Conservation (phyloP, 495 filamentous ascomycete species). For the Bryoglossum gracile region DNA sequence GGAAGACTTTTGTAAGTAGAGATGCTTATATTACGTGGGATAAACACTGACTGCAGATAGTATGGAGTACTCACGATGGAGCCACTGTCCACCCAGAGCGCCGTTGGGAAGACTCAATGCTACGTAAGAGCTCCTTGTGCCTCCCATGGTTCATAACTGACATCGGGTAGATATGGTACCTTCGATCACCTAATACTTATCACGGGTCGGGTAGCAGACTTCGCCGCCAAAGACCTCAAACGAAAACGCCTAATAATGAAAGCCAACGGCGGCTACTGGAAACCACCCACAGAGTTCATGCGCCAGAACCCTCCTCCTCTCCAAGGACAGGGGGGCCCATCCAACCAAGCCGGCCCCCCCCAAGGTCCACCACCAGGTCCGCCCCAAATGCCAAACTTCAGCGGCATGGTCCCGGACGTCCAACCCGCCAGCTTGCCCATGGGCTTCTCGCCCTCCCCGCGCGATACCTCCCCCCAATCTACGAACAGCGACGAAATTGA, state of each 20-base stretch:
- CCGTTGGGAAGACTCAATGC: slow-evolving; percentile 71
- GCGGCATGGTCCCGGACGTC: slow-evolving; percentile 56
- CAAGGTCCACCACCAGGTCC: slow-evolving; percentile 9
- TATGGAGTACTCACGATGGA: slow-evolving; percentile 72
- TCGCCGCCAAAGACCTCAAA: slow-evolving; percentile 67
- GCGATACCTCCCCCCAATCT: slow-evolving; percentile 30
- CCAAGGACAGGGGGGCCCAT: slow-evolving; percentile 10
- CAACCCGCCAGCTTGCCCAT: slow-evolving; percentile 44
- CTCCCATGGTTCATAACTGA: slow-evolving; percentile 4
- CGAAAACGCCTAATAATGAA: slow-evolving; percentile 62
- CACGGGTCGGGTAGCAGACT: slow-evolving; percentile 74
- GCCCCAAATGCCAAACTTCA: slow-evolving; percentile 35
- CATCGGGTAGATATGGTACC: slow-evolving; percentile 56
- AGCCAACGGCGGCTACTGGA: slow-evolving; percentile 24
- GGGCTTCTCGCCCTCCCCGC: slow-evolving; percentile 42
- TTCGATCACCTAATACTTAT: slow-evolving; percentile 81
- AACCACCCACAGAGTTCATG: slow-evolving; percentile 14
- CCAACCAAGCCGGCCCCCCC: background rate
- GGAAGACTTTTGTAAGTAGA: slow-evolving; percentile 73
- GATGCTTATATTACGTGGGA: no score
- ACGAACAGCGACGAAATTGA: slow-evolving; percentile 39
- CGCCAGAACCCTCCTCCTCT: no score
- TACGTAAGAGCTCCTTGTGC: slow-evolving; percentile 37
- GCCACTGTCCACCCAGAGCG: slow-evolving; percentile 76
- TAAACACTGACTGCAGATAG: slow-evolving; percentile 40